Percentiles rank a stretch among this genome's conserved stretches.
Evolutionary conservation across 768 basidiomycete genomes (phyloP).

Genomic region (Leccinum barrowsii): DNA sequence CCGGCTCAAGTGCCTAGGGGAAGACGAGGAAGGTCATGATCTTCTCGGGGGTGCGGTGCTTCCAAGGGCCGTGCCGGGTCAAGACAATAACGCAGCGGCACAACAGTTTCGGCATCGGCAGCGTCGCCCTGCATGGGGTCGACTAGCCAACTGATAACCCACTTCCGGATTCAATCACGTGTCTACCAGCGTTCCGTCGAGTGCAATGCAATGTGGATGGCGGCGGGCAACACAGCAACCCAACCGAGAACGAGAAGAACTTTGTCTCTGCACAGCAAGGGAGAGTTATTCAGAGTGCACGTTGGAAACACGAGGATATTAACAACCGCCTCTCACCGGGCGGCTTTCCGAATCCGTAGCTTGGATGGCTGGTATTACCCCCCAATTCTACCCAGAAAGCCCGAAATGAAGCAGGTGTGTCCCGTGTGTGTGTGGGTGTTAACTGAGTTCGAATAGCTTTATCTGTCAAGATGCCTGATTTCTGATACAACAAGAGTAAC

Average conservation of each 20-base stretch:
- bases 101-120: neutral
- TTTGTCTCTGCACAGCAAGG: slow-evolving; percentile 12
- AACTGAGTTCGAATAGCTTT: slow-evolving; percentile 21
- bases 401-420: slow-evolving; percentile 24
- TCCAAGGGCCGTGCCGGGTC: neutral
- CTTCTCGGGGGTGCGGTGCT: neutral
- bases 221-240: slow-evolving; percentile 4
- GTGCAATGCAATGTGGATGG: neutral
- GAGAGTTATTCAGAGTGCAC: neutral
- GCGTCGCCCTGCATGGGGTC: neutral
- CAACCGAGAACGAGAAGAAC: slow-evolving; percentile 11
- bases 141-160: neutral
- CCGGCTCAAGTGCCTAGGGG: neutral
- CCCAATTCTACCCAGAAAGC: slow-evolving; percentile 20
- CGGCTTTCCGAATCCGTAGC: slow-evolving; percentile 10
- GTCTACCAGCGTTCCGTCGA: neutral
- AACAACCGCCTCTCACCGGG: slow-evolving; percentile 2
- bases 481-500: slow-evolving; percentile 8
- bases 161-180: neutral
- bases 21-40: neutral
- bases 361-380: slow-evolving; percentile 5
- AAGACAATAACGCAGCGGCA: neutral
- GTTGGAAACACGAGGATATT: slow-evolving; percentile 29
- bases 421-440: neutral
- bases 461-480: slow-evolving; percentile 16